These are phyloP conservation scores for Periconia digitata DNA, from an alignment of 2,329 filamentous ascomycete genomes.

Conservation along the genomic window DNA sequence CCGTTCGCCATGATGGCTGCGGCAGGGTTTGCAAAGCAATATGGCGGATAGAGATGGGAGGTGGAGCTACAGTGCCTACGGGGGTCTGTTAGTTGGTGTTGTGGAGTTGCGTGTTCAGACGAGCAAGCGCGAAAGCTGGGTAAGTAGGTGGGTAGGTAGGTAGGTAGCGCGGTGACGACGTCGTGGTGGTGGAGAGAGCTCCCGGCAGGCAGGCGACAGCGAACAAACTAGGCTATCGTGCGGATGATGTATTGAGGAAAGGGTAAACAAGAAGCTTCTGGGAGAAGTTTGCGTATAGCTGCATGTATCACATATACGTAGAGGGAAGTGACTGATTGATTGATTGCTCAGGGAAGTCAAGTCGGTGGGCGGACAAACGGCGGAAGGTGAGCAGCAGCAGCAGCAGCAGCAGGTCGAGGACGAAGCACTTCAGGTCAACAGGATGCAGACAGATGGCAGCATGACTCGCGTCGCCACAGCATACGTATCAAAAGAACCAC, in stretches of 20 bases:
- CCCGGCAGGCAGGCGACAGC: slow-evolving; percentile 1
- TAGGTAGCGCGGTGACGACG: background rate
- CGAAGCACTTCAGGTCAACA: too few relatives aligned
- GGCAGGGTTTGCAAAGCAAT: slow-evolving; percentile 1
- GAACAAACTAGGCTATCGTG: background rate
- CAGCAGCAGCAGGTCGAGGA: too few relatives aligned
- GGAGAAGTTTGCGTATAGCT: background rate
- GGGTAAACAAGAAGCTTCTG: background rate
- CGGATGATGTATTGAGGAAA: too few relatives aligned
- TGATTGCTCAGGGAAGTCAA: background rate
- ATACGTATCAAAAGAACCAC: too few relatives aligned
- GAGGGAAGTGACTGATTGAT: background rate
- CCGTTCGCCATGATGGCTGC: slow-evolving; percentile 21
- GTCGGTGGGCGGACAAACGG: too few relatives aligned
- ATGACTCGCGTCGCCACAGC: too few relatives aligned
- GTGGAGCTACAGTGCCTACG: background rate
- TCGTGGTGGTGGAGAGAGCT: background rate
- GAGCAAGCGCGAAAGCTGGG: background rate
- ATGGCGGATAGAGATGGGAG: background rate
- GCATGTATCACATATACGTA: too few relatives aligned
- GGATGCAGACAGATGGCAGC: too few relatives aligned
- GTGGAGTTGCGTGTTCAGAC: background rate
- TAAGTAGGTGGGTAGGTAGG: background rate
- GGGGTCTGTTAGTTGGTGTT: background rate
- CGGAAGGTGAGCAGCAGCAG: too few relatives aligned